phyloP scores from a whole-genome alignment of 75 land plant genomes.

The Isoetes taiwanensis region DNA sequence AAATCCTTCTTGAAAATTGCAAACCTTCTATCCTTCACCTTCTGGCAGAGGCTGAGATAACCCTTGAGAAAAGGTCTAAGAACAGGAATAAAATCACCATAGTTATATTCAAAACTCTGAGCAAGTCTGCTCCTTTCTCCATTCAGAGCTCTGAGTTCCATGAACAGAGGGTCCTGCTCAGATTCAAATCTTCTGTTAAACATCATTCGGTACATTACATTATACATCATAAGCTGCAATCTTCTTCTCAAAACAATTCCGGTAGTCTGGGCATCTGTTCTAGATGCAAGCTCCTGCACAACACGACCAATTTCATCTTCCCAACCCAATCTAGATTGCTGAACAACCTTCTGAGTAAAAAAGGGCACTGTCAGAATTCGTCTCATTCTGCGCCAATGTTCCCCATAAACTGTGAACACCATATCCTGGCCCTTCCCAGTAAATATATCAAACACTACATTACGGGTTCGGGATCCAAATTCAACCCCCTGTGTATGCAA shows the following conservation, averaged over 20 bases:
- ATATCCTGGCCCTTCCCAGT: constrained; percentile 6
- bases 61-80: not conserved
- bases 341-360: not conserved
- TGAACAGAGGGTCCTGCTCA: not conserved
- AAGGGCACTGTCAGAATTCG: constrained; percentile 1
- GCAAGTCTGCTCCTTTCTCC: constrained; percentile 1
- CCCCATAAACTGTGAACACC: constrained; percentile 3
- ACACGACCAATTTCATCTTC: not conserved
- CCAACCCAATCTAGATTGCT: constrained; percentile 3
- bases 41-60: not conserved
- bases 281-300: not conserved
- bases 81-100: not conserved
- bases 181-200: not conserved
- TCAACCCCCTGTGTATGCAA: constrained; percentile 4
- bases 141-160: not conserved
- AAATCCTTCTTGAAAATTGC: not conserved
- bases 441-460: constrained; percentile 5
- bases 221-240: not conserved
- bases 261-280: not conserved
- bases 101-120: constrained; percentile 5
- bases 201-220: constrained; percentile 2
- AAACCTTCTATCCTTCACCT: not conserved
- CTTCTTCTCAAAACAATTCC: not conserved
- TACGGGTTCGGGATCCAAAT: not conserved
- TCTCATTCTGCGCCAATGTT: constrained; percentile 2